Conservation (phyloP, 2,329 filamentous ascomycete genomes). For the Epichloe glyceriae region DNA sequence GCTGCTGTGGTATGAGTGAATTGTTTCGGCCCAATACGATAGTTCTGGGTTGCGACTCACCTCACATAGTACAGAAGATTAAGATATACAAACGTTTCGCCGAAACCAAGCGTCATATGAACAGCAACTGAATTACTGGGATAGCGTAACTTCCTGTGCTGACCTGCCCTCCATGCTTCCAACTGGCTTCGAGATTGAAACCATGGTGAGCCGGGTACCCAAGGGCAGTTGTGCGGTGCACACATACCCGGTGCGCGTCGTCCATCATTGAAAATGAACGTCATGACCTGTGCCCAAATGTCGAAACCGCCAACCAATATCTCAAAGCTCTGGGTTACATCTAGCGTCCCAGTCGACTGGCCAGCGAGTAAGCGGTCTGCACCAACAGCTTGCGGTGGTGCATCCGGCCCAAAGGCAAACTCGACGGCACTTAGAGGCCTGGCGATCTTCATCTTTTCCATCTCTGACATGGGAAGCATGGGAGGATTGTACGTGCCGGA, state of each 20-base stretch:
- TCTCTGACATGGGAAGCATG: slow-evolving; percentile 22
- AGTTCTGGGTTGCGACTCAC: slow-evolving; percentile 12
- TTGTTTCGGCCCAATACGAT: background rate
- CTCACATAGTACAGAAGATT: slow-evolving; percentile 31
- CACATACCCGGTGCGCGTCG: slow-evolving; percentile 27
- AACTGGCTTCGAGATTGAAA: slow-evolving; percentile 16
- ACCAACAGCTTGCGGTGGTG: slow-evolving; percentile 3
- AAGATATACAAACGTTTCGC: slow-evolving; percentile 28
- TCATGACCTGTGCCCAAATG: slow-evolving; percentile 28
- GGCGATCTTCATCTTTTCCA: slow-evolving; percentile 20
- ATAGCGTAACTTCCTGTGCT: slow-evolving; percentile 23
- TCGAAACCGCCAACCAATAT: slow-evolving; percentile 30
- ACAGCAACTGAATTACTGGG: slow-evolving; percentile 24
- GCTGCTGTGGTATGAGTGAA: slow-evolving; percentile 10
- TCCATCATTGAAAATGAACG: slow-evolving; percentile 29
- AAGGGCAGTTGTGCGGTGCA: slow-evolving; percentile 25
- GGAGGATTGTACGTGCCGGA: slow-evolving; percentile 27
- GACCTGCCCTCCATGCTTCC: slow-evolving; percentile 21
- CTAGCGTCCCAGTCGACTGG: slow-evolving; percentile 9
- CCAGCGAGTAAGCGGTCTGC: slow-evolving; percentile 2
- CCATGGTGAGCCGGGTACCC: slow-evolving; percentile 24
- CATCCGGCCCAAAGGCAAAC: slow-evolving; percentile 24
- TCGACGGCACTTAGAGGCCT: slow-evolving; percentile 22
- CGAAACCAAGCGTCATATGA: slow-evolving; percentile 25
- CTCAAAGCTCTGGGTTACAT: slow-evolving; percentile 18